Evolutionary conservation across 1,284 basidiomycete genomes (phyloP).

Genomic region (Boletellus sp.): DNA sequence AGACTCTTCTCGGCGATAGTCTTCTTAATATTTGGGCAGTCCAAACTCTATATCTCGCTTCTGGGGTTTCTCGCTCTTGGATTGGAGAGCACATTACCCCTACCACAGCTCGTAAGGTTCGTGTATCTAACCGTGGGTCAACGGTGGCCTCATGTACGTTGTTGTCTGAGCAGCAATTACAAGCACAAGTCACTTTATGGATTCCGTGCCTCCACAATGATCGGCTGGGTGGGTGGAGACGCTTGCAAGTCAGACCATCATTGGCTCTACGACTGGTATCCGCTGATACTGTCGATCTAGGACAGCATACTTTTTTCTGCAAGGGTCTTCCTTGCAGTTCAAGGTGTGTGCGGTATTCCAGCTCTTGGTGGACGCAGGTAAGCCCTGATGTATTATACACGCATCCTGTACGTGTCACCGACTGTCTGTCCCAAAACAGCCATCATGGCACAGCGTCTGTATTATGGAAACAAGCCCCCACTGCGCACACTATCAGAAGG

Average conservation of each 20-base stretch:
- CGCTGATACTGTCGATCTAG: conserved; percentile 37
- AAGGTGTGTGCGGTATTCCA: conserved; percentile 80
- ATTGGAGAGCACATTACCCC: conserved; percentile 77
- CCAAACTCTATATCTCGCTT: conserved; percentile 56
- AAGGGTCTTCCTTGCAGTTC: conserved; percentile 71
- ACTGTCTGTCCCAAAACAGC: conserved; percentile 33
- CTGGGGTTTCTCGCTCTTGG: conserved; percentile 79
- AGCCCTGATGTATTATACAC: conserved; percentile 27
- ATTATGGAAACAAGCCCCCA: conserved; percentile 67
- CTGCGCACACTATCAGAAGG: conserved; percentile 47
- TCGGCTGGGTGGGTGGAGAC: conserved; percentile 82
- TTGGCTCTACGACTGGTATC: conserved; percentile 9
- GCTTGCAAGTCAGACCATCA: conserved; percentile 64
- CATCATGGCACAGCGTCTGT: conserved; percentile 66
- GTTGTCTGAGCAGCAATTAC: conserved; percentile 53
- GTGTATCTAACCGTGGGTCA: conserved; percentile 21
- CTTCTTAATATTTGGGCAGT: conserved; percentile 72
- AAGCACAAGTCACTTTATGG: conserved; percentile 77
- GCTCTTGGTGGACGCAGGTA: conserved; percentile 71
- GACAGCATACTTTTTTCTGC: conserved; percentile 75
- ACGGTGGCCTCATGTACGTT: conserved; percentile 16
- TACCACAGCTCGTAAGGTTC: conserved; percentile 75
- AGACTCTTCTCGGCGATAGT: conserved; percentile 70
- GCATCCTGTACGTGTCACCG: conserved; percentile 11
- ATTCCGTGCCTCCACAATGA: conserved; percentile 75